Conservation (phyloP, 2,329 filamentous ascomycete genomes). For the Sporothrix curviconia region DNA sequence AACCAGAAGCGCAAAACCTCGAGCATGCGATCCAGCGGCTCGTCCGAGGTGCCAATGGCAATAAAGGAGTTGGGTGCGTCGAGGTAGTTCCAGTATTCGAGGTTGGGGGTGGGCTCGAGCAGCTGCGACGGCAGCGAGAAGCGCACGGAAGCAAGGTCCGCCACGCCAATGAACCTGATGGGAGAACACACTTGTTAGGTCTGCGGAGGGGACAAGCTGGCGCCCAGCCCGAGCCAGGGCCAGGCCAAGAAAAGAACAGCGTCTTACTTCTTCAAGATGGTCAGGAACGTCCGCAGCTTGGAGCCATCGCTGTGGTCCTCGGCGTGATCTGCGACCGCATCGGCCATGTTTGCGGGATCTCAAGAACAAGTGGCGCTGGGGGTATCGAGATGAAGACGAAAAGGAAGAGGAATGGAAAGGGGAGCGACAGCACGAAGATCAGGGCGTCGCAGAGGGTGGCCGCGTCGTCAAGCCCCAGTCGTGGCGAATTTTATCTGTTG, state of each 20-base stretch:
- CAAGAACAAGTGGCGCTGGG: background rate
- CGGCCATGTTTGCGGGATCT: conserved; percentile 16
- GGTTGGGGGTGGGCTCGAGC: conserved; percentile 89
- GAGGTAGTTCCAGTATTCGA: conserved; percentile 99
- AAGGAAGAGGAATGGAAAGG: background rate
- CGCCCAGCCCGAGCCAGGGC: too few relatives aligned
- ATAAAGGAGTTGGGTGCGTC: conserved; percentile 88
- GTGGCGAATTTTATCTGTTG: background rate
- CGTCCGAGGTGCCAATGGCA: conserved; percentile 79
- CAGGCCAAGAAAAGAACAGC: too few relatives aligned
- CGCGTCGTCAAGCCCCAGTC: background rate
- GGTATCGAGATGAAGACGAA: background rate
- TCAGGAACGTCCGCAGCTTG: conserved; percentile 82
- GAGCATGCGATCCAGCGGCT: conserved; percentile 87
- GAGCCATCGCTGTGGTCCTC: conserved; percentile 66
- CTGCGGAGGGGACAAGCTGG: too few relatives aligned
- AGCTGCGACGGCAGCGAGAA: conserved; percentile 95
- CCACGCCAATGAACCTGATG: conserved; percentile 86
- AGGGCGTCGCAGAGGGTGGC: background rate
- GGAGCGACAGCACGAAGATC: too few relatives aligned
- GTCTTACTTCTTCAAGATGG: conserved; percentile 83
- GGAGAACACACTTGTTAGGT: conserved; percentile 13
- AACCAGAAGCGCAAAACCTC: conserved; percentile 96
- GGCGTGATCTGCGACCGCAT: conserved; percentile 32
- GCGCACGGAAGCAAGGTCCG: conserved; percentile 89